Percentiles rank a stretch among this genome's conserved stretches.
These are phyloP conservation scores for Cutaneotrichosporon cyanovorans DNA, from an alignment of 1,284 basidiomycete genomes.

Conservation along the genomic window DNA sequence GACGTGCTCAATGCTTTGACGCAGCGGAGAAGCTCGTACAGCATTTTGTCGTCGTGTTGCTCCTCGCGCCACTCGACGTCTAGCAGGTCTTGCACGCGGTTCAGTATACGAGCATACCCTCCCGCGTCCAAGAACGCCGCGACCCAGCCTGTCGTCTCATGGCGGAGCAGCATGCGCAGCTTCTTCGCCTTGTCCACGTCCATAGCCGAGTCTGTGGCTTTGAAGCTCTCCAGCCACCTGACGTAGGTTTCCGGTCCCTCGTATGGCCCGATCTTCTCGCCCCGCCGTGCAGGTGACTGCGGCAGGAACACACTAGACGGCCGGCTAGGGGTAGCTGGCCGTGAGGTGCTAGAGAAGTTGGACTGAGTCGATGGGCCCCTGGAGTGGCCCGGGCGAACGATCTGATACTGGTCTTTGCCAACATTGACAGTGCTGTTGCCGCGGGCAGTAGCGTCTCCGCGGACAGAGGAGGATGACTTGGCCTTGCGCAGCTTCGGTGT, in stretches of 20 bases:
- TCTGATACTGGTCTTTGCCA: not conserved
- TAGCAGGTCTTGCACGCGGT: conserved; percentile 81
- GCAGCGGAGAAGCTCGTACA: conserved; percentile 87
- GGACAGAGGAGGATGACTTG: conserved; percentile 28
- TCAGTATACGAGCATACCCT: conserved; percentile 76
- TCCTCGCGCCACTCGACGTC: conserved; percentile 98
- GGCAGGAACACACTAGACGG: conserved; percentile 4
- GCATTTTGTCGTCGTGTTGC: conserved; percentile 89
- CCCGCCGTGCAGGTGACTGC: conserved; percentile 1
- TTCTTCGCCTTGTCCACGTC: conserved; percentile 43
- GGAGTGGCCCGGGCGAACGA: not conserved
- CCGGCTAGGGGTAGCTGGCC: conserved; percentile 3
- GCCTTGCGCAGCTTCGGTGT: conserved; percentile 36
- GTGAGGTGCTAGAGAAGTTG: not conserved
- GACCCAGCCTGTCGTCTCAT: conserved; percentile 85
- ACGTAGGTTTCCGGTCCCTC: conserved; percentile 36
- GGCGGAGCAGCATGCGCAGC: conserved; percentile 60
- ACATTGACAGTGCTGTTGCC: no score
- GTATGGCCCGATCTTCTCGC: conserved; percentile 5
- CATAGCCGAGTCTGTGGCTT: conserved; percentile 39
- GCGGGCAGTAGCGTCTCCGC: not conserved
- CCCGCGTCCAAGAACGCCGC: conserved; percentile 73
- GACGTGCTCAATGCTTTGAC: conserved; percentile 90
- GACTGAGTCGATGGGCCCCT: not conserved
- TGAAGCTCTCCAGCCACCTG: conserved; percentile 28